Percentiles rank a stretch among this genome's conserved stretches.
Evolutionary conservation across 1,284 basidiomycete species (phyloP).

Genomic region (Trichosporon sp.): DNA sequence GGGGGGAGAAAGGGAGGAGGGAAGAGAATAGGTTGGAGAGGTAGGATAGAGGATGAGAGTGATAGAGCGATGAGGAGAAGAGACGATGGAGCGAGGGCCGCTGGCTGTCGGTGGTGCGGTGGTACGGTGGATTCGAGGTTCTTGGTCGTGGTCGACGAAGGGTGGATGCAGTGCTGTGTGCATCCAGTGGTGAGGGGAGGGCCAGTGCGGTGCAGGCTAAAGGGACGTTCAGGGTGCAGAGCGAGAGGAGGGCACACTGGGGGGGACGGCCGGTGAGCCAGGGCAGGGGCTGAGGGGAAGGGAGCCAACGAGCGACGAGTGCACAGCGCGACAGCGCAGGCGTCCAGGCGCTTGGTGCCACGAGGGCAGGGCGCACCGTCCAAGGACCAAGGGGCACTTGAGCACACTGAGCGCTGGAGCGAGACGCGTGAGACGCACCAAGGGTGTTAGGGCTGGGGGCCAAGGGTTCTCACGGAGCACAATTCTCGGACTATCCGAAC

Average conservation of each 20-base stretch:
- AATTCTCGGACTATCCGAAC: not conserved
- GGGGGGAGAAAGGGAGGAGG: conserved; percentile 12
- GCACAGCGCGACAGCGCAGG: conserved; percentile 14
- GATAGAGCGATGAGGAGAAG: conserved; percentile 8
- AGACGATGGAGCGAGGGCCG: not conserved
- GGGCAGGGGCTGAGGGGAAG: conserved; percentile 2
- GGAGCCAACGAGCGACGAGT: conserved; percentile 13
- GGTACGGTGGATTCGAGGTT: conserved; percentile 7
- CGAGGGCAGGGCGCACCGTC: not conserved
- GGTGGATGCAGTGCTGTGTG: conserved; percentile 9
- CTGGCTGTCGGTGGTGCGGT: not conserved
- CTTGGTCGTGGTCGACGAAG: not conserved
- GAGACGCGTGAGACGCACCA: conserved; percentile 16
- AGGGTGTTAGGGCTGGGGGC: not conserved
- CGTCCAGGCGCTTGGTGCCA: not conserved
- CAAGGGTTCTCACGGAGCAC: not conserved
- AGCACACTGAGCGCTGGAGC: conserved; percentile 9
- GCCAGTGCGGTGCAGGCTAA: conserved; percentile 16
- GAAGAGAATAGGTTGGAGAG: conserved; percentile 13
- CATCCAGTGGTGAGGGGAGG: conserved; percentile 17
- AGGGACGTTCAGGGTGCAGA: conserved; percentile 13
- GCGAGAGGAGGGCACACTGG: conserved; percentile 3
- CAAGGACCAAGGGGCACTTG: not conserved
- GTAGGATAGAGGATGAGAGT: conserved; percentile 14
- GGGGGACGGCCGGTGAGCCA: not conserved